These are phyloP conservation scores for Strobilomyces confusus DNA, from an alignment of 768 basidiomycete genomes.

Conservation along the genomic window DNA sequence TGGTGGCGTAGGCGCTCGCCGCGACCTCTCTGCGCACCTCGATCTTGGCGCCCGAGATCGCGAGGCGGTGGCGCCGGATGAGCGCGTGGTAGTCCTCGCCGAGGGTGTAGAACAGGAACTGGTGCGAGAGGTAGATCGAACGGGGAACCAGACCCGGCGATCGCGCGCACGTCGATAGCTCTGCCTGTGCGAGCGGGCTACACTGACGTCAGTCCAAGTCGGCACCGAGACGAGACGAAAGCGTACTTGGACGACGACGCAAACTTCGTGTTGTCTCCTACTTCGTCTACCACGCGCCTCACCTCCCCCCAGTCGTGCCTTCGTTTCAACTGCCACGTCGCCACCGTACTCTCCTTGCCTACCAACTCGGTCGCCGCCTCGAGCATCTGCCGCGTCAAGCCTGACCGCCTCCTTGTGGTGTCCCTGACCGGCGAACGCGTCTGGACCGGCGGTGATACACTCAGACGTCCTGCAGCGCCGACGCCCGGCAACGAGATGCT, in stretches of 20 bases:
- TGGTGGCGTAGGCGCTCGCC: constrained; percentile 48
- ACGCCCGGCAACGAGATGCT: constrained; percentile 61
- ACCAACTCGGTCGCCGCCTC: constrained; percentile 34
- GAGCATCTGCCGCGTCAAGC: constrained; percentile 33
- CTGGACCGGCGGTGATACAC: constrained; percentile 25
- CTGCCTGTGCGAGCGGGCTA: constrained; percentile 68
- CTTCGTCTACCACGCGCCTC: constrained; percentile 26
- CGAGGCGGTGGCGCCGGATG: constrained; percentile 60
- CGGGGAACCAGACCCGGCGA: constrained; percentile 61
- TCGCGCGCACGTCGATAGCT: constrained; percentile 69
- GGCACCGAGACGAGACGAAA: not conserved
- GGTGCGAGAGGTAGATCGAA: constrained; percentile 78
- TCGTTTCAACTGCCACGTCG: constrained; percentile 62
- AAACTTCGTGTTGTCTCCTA: constrained; percentile 3
- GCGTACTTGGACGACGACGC: constrained; percentile 16
- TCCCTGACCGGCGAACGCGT: constrained; percentile 27
- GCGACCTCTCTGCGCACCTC: constrained; percentile 72
- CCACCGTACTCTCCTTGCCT: constrained; percentile 42
- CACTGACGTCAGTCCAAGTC: not conserved
- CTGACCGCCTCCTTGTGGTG: constrained; percentile 27
- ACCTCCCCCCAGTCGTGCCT: constrained; percentile 52
- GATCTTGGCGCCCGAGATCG: constrained; percentile 54
- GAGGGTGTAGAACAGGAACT: constrained; percentile 76
- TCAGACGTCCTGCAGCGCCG: constrained; percentile 39
- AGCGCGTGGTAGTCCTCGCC: constrained; percentile 78